A percentile compares a stretch with the other conserved stretches of the same genome.
These are phyloP conservation scores for Mallotus nudiflorus DNA, from an alignment of 345 rosid species.

Conservation along the genomic window DNA sequence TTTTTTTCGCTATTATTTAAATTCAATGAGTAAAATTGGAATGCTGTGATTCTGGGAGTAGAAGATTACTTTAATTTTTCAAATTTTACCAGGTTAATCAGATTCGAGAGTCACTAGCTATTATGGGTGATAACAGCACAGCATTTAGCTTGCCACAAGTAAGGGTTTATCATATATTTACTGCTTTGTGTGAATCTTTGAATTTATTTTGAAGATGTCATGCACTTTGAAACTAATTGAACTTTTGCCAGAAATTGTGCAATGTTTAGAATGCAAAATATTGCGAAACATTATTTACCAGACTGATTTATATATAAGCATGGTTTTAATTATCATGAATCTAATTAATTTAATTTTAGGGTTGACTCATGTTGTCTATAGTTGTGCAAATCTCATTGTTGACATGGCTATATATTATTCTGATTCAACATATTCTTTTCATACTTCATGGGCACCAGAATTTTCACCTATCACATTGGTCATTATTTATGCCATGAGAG, in stretches of 20 bases:
- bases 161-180: constrained; percentile 29
- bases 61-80: background rate
- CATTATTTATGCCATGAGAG: background rate
- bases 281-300: background rate
- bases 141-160: constrained; percentile 99
- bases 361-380: too few relatives aligned
- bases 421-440: background rate
- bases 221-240: background rate
- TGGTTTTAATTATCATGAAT: background rate
- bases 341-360: background rate
- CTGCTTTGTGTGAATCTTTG: background rate
- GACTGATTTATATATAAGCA: background rate
- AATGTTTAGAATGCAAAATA: background rate
- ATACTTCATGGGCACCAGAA: background rate
- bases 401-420: background rate
- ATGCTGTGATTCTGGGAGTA: constrained; percentile 13
- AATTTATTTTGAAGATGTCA: background rate
- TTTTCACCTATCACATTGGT: background rate
- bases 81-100: constrained; percentile 66
- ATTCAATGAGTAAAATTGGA: constrained; percentile 10
- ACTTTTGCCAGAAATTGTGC: background rate
- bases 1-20: constrained; percentile 17
- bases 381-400: background rate
- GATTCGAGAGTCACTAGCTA: constrained; percentile 87
- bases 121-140: constrained; percentile 97